A percentile compares a stretch with the other conserved stretches of the same genome.
phyloP scores from a whole-genome alignment of 352 stramenopile genomes.

The Phytophthora macrochlamydospora region DNA sequence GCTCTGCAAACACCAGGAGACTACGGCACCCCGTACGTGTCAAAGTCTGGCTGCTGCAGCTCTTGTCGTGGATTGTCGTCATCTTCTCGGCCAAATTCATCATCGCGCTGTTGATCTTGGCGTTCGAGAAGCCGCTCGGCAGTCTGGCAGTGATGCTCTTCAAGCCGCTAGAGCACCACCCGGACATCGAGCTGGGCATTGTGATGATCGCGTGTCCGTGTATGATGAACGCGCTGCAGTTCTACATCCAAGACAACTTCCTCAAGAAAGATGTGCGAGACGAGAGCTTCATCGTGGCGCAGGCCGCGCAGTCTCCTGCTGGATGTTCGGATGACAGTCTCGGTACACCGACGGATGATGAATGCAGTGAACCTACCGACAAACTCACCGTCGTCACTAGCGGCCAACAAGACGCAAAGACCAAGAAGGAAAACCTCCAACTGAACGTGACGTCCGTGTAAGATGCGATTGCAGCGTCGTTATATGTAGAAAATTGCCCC shows the following conservation, averaged over 20 bases:
- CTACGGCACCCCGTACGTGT: conserved; percentile 75
- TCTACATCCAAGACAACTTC: conserved; percentile 91
- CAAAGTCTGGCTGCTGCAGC: conserved; percentile 72
- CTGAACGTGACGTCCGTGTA: conserved; percentile 31
- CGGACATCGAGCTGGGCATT: conserved; percentile 74
- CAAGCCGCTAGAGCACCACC: conserved; percentile 63
- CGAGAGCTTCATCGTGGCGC: conserved; percentile 59
- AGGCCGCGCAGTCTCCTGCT: conserved; percentile 34
- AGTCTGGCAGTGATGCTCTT: conserved; percentile 72
- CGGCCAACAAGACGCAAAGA: conserved; percentile 15
- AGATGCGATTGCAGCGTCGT: not conserved
- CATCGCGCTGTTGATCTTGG: conserved; percentile 77
- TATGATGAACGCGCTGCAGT: conserved; percentile 90
- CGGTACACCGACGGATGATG: conserved; percentile 40
- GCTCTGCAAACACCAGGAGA: conserved; percentile 71
- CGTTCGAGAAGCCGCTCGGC: conserved; percentile 68
- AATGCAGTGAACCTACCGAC: conserved; percentile 29
- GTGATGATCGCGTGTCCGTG: conserved; percentile 91
- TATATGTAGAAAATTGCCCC: conserved; percentile 15
- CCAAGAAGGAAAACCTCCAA: conserved; percentile 24
- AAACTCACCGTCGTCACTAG: conserved; percentile 24
- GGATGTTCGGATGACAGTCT: conserved; percentile 25
- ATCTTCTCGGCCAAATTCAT: conserved; percentile 83
- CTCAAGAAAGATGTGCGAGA: conserved; percentile 85
- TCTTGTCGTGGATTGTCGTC: conserved; percentile 81